Percentiles rank a stretch among this genome's conserved stretches.
Evolutionary conservation across 257 asterid species (phyloP).

Genomic region (Echium plantagineum): DNA sequence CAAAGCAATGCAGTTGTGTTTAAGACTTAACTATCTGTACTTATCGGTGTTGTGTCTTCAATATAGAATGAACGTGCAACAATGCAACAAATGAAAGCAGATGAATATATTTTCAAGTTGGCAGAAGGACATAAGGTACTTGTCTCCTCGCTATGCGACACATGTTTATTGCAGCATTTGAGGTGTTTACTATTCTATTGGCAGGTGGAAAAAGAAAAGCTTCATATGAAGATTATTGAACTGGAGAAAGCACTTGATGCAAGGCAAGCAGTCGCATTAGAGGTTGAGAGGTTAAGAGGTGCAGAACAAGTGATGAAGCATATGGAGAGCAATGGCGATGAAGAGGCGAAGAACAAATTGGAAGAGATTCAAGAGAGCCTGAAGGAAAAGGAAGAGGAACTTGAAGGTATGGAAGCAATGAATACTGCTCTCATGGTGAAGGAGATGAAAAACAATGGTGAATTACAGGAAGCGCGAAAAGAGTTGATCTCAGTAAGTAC

Average conservation of each 20-base stretch:
- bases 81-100: slow-evolving; percentile 49
- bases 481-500: slow-evolving; percentile 10
- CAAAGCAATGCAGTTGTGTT: too few relatives aligned
- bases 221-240: slow-evolving; percentile 10
- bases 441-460: slow-evolving; percentile 9
- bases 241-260: slow-evolving; percentile 14
- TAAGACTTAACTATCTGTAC: too few relatives aligned
- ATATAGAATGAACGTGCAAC: slow-evolving; percentile 63
- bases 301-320: slow-evolving; percentile 11
- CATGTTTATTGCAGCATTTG: background rate
- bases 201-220: slow-evolving; percentile 10
- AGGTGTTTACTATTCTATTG: background rate
- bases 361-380: slow-evolving; percentile 1
- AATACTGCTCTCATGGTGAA: slow-evolving; percentile 4
- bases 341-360: background rate
- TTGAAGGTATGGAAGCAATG: background rate
- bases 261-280: slow-evolving; percentile 14
- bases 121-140: slow-evolving; percentile 19
- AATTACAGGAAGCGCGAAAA: slow-evolving; percentile 12
- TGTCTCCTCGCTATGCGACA: background rate
- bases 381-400: slow-evolving; percentile 13
- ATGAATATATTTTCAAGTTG: slow-evolving; percentile 23
- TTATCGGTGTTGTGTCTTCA: background rate
- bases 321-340: slow-evolving; percentile 9
- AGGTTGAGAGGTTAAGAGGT: slow-evolving; percentile 11